These are phyloP conservation scores for Zymoseptoria crescenta DNA, from an alignment of 2,329 filamentous ascomycete species.

Conservation along the genomic window DNA sequence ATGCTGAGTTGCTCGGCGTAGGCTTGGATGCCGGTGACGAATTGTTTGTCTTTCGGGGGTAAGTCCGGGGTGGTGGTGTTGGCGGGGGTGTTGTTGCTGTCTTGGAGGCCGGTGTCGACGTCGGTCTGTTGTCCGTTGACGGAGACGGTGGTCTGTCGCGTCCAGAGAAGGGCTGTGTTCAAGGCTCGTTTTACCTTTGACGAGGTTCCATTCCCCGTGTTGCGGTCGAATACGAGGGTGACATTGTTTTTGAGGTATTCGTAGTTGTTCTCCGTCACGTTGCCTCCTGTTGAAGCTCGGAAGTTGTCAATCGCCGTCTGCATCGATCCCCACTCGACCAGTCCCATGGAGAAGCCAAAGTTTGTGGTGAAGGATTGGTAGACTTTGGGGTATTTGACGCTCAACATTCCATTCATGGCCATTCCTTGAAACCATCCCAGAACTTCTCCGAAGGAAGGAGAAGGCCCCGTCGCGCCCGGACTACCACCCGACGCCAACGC, in stretches of 20 bases:
- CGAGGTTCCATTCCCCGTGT: constrained; percentile 36
- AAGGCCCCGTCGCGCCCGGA: constrained; percentile 56
- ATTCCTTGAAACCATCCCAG: constrained; percentile 88
- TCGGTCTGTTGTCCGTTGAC: constrained; percentile 35
- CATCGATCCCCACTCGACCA: constrained; percentile 75
- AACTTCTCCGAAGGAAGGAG: constrained; percentile 78
- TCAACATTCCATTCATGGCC: constrained; percentile 94
- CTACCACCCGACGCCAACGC: constrained; percentile 53
- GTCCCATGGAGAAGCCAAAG: constrained; percentile 82
- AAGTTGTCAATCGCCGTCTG: constrained; percentile 80
- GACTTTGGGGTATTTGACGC: constrained; percentile 75
- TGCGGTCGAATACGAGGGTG: constrained; percentile 63
- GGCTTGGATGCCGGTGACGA: constrained; percentile 68
- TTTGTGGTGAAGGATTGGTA: constrained; percentile 89
- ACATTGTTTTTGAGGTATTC: constrained; percentile 68
- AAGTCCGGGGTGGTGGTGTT: constrained; percentile 19
- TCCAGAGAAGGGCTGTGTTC: constrained; percentile 18
- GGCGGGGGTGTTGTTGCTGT: constrained; percentile 8
- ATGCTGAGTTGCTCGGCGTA: constrained; percentile 79
- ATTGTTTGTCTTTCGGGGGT: constrained; percentile 42
- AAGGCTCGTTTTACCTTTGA: constrained; percentile 29
- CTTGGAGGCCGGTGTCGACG: constrained; percentile 17
- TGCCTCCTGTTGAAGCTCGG: constrained; percentile 71
- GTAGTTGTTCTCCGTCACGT: constrained; percentile 73
- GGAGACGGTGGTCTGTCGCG: constrained; percentile 30